A percentile compares a stretch with the other conserved stretches of the same genome.
phyloP scores from a whole-genome alignment of 2,329 filamentous ascomycete genomes.

The Cladosporium halotolerans region DNA sequence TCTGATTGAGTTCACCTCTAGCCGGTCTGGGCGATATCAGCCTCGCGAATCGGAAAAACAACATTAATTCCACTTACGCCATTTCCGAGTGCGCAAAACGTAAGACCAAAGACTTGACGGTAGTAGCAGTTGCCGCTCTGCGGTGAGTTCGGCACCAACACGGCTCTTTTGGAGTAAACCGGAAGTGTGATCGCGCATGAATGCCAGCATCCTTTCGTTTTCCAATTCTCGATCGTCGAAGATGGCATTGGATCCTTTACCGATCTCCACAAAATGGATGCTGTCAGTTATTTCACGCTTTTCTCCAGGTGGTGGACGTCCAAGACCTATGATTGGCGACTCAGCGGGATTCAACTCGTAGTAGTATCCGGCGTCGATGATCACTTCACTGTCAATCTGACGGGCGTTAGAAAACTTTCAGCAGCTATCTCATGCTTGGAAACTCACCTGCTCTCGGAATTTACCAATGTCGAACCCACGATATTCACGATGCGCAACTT shows the following conservation, averaged over 20 bases:
- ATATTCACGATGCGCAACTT: not conserved
- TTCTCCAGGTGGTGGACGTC: not conserved
- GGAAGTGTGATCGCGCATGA: not conserved
- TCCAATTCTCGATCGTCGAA: not conserved
- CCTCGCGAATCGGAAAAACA: not conserved
- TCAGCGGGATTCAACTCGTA: not conserved
- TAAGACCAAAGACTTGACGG: not conserved
- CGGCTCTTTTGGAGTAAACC: not conserved
- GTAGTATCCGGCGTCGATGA: not conserved
- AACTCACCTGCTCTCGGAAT: not conserved
- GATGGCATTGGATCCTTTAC: not conserved
- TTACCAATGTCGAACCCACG: not conserved
- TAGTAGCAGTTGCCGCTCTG: not conserved
- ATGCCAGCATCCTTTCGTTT: not conserved
- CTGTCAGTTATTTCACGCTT: not conserved
- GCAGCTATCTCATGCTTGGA: not conserved
- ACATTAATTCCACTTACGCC: not conserved
- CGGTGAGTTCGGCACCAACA: not conserved
- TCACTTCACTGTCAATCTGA: not conserved
- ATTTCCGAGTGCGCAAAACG: conserved; percentile 1
- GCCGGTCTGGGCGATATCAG: not conserved
- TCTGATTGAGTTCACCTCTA: not conserved
- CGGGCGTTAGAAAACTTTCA: not conserved
- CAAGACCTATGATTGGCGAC: not conserved
- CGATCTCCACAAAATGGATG: not conserved